Evolutionary conservation across 495 filamentous ascomycete species (phyloP).

Genomic region (Aspergillus bridgeri): DNA sequence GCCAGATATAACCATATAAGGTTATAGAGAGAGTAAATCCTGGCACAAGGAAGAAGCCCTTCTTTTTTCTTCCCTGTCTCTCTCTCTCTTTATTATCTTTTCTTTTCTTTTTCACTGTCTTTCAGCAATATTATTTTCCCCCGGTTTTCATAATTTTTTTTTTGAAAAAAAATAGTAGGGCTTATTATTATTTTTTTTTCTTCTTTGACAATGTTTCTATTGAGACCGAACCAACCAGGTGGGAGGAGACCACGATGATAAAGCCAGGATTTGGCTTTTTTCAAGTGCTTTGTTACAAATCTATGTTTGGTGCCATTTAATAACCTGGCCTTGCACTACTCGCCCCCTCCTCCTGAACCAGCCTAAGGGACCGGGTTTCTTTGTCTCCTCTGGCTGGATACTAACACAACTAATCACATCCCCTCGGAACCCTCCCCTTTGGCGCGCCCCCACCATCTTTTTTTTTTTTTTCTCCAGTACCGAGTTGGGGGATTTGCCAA

Average conservation of each 20-base stretch:
- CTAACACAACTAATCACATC: neutral
- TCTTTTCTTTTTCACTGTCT: conserved; percentile 10
- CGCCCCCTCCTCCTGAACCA: conserved; percentile 2
- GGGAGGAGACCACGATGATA: conserved; percentile 15
- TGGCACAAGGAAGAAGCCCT: neutral
- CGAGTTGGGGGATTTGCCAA: neutral
- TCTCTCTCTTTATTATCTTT: conserved; percentile 8
- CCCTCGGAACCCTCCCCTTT: conserved; percentile 6
- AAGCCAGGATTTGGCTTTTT: conserved; percentile 22
- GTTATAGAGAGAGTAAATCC: conserved; percentile 13
- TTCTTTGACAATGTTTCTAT: conserved; percentile 31
- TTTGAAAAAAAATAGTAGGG: conserved; percentile 2
- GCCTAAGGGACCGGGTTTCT: conserved; percentile 11
- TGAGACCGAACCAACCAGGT: conserved; percentile 23
- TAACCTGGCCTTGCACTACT: neutral
- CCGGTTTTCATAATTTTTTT: conserved; percentile 18
- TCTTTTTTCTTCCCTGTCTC: neutral
- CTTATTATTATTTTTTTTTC: conserved; percentile 19
- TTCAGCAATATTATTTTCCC: conserved; percentile 6
- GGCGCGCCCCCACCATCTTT: neutral
- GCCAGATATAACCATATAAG: conserved; percentile 16
- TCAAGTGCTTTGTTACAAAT: conserved; percentile 29
- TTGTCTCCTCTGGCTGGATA: conserved; percentile 13
- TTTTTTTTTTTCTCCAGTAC: no score
- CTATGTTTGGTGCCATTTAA: conserved; percentile 13